phyloP scores from a whole-genome alignment of 208 protist species.

The Endotrypanum monterogeii region DNA sequence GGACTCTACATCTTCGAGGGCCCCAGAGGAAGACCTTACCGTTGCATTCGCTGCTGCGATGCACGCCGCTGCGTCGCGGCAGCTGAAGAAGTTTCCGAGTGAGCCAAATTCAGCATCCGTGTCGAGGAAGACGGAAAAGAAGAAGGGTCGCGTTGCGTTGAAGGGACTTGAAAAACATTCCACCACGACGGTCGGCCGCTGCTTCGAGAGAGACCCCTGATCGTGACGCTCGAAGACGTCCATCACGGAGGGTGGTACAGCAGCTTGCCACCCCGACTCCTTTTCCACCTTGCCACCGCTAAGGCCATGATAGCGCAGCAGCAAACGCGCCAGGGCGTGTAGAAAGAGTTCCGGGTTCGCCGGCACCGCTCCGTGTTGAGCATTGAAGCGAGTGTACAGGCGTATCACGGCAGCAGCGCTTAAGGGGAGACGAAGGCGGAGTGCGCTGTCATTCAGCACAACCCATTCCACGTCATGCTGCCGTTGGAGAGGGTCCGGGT shows the following conservation, averaged over 20 bases:
- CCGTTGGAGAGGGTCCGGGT: background rate
- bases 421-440: conserved; percentile 16
- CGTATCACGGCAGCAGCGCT: conserved; percentile 1
- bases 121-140: conserved; percentile 47
- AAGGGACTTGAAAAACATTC: conserved; percentile 59
- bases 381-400: conserved; percentile 10
- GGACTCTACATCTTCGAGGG: background rate
- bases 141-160: conserved; percentile 36
- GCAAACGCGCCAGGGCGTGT: conserved; percentile 26
- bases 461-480: conserved; percentile 1
- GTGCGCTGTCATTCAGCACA: background rate
- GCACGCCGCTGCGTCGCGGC: conserved; percentile 9
- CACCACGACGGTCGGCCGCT: conserved; percentile 2
- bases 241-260: conserved; percentile 34
- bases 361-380: background rate
- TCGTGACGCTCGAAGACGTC: conserved; percentile 20
- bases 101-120: conserved; percentile 48
- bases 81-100: conserved; percentile 45
- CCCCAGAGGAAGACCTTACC: background rate
- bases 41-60: conserved; percentile 5
- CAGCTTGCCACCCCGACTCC: conserved; percentile 46
- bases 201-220: background rate
- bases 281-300: conserved; percentile 27
- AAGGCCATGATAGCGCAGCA: conserved; percentile 45
- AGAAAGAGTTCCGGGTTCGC: conserved; percentile 9